These are phyloP conservation scores for Chaetomidium leptoderma DNA, from an alignment of 495 filamentous ascomycete species.

Conservation along the genomic window DNA sequence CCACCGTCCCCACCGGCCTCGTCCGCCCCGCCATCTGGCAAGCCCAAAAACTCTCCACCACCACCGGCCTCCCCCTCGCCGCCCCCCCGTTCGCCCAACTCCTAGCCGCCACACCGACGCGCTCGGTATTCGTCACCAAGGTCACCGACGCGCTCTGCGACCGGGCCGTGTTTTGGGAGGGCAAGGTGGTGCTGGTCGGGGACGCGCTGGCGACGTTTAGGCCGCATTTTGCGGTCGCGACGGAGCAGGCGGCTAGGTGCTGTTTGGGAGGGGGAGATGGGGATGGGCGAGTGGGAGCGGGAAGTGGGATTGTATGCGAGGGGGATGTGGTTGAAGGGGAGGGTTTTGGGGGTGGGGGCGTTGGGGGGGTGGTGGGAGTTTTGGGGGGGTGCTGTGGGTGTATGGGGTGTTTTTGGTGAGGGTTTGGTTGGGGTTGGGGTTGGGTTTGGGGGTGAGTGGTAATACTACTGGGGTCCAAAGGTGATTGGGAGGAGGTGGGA, in stretches of 20 bases:
- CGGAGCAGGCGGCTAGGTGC: constrained; percentile 45
- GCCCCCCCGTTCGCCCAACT: constrained; percentile 45
- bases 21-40: constrained; percentile 40
- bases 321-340: constrained; percentile 11
- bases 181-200: constrained; percentile 45
- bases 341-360: constrained; percentile 10
- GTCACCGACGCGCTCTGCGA: constrained; percentile 44
- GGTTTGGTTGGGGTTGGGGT: neutral
- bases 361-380: constrained; percentile 17
- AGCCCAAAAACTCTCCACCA: constrained; percentile 25
- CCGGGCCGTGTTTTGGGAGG: constrained; percentile 34
- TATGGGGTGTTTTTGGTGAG: constrained; percentile 4
- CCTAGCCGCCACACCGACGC: constrained; percentile 35
- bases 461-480: too few relatives aligned
- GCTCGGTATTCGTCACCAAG: constrained; percentile 40
- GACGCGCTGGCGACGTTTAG: constrained; percentile 49
- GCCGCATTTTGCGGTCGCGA: constrained; percentile 45
- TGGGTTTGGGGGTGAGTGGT: too few relatives aligned
- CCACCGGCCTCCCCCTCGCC: constrained; percentile 16
- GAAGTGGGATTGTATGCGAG: constrained; percentile 2
- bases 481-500: too few relatives aligned
- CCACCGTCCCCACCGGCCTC: constrained; percentile 44
- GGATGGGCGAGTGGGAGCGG: constrained; percentile 6
- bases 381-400: neutral
- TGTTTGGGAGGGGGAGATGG: constrained; percentile 22